These are phyloP conservation scores for Botrytis paeoniae DNA, from an alignment of 2,329 filamentous ascomycete genomes.

Conservation along the genomic window DNA sequence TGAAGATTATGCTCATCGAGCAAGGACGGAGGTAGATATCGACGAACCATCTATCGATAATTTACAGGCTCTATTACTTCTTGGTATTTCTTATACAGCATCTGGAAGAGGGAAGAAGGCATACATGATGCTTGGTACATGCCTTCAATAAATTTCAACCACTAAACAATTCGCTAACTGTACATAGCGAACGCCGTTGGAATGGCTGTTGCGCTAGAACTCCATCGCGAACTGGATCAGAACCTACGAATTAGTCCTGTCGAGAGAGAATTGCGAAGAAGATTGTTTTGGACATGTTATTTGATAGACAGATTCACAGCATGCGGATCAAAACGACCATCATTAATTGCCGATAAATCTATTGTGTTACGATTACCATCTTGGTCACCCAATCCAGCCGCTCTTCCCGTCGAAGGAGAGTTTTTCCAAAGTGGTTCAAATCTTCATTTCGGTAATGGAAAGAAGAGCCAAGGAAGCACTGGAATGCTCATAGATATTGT, in stretches of 20 bases:
- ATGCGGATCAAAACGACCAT: slow-evolving; percentile 77
- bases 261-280: slow-evolving; percentile 72
- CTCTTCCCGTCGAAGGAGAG: slow-evolving; percentile 68
- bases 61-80: slow-evolving; percentile 70
- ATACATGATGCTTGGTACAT: slow-evolving; percentile 77
- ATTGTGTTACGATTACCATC: slow-evolving; percentile 73
- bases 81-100: slow-evolving; percentile 73
- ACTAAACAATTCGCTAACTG: slow-evolving; percentile 38
- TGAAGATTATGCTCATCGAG: slow-evolving; percentile 68
- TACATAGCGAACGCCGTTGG: slow-evolving; percentile 66
- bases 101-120: slow-evolving; percentile 78
- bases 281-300: slow-evolving; percentile 89
- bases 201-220: slow-evolving; percentile 78
- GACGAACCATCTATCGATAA: slow-evolving; percentile 80
- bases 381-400: slow-evolving; percentile 62
- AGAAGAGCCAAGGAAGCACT: slow-evolving; percentile 70
- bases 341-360: slow-evolving; percentile 73
- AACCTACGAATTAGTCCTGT: slow-evolving; percentile 59
- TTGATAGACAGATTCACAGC: slow-evolving; percentile 80
- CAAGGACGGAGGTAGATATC: slow-evolving; percentile 68
- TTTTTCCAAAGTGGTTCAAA: slow-evolving; percentile 80
- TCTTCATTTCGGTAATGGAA: slow-evolving; percentile 63
- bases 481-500: slow-evolving; percentile 83
- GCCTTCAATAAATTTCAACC: not conserved
- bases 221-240: slow-evolving; percentile 71